Evolutionary conservation across 1,139 yeast species (phyloP), one percentile per base, ranked within the genome.

Genomic region (Geotrichum australiense): DNA sequence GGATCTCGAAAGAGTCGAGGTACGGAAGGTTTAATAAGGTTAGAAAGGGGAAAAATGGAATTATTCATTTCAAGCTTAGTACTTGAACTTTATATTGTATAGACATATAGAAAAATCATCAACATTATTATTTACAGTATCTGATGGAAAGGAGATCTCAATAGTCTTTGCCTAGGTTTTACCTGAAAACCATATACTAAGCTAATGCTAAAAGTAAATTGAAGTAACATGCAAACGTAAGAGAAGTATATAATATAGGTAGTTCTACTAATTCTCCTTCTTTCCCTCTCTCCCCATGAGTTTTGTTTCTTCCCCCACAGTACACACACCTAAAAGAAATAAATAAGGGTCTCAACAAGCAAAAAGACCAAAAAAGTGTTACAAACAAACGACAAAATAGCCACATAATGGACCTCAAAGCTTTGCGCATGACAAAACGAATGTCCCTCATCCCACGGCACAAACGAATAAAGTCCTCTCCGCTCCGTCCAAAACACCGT

Each of bases 1-100:
- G 85, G 37, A 68, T 83, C 12, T 74, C 91, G 42, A 85, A 87
- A 62, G 96, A 89, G 61, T 95, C 83, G 58, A 76, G 82, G 56
- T 70, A 84, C 47, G 96, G 96, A 35, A 77, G 96, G 59, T 87
- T 96, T 95, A 56, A 55, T 39, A 58, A 53, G 41, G 47, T 50
- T 19, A 51, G 52, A 29, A 41, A 41, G 40, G 59, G 60, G 22
- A 49, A 53, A 34, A 57, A 56, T 36, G 62, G 61, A 26, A 31
- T 41, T 12, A 35, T 41, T 25, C 36, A 32, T 8, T 22, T 39
- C 22, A 39, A 39, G 25, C 18, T 39, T 16, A 21, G 33, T 27
- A 35, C 43, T 18, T 30, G 22, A 28, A n/a, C n/a, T n/a, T n/a
- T n/a, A n/a, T n/a, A n/a, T n/a, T n/a, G n/a, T n/a, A n/a, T n/a